Conservation (phyloP, 768 basidiomycete genomes). For the Chiua virens region DNA sequence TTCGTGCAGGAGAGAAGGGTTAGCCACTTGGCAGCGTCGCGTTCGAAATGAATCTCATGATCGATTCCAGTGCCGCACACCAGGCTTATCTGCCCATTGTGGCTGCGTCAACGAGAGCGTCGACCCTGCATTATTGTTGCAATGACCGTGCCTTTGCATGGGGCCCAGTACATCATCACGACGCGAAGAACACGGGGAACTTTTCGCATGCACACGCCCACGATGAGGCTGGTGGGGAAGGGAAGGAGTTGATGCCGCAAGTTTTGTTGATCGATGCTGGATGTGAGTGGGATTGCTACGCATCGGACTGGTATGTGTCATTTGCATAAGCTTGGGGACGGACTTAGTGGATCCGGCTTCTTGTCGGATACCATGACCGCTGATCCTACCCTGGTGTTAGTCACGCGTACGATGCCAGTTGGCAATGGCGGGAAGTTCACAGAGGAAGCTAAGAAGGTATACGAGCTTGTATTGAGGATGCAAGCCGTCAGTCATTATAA, state of each 20-base stretch:
- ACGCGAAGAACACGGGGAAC: slow-evolving; percentile 51
- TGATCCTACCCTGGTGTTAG: slow-evolving; percentile 35
- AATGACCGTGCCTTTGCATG: slow-evolving; percentile 86
- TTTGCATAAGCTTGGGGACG: background rate
- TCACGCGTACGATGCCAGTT: slow-evolving; percentile 85
- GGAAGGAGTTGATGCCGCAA: slow-evolving; percentile 54
- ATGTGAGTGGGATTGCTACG: slow-evolving; percentile 80
- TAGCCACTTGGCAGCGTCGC: slow-evolving; percentile 21
- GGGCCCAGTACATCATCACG: slow-evolving; percentile 65
- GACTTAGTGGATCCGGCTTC: background rate
- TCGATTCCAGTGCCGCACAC: slow-evolving; percentile 59
- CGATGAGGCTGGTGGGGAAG: background rate
- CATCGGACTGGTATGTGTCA: slow-evolving; percentile 53
- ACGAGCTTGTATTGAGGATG: slow-evolving; percentile 87
- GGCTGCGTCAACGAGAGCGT: slow-evolving; percentile 81
- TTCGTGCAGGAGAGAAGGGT: slow-evolving; percentile 87
- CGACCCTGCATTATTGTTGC: slow-evolving; percentile 93
- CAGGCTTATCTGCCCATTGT: slow-evolving; percentile 95
- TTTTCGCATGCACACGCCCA: slow-evolving; percentile 40
- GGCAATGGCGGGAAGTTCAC: slow-evolving; percentile 93
- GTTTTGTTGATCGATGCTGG: slow-evolving; percentile 93
- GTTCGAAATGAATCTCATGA: background rate
- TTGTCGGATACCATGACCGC: background rate
- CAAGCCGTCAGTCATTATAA: slow-evolving; percentile 56
- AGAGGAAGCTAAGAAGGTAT: slow-evolving; percentile 75